These are phyloP conservation scores for Cladosporium sp. DNA, from an alignment of 2,329 filamentous ascomycete species.

Conservation along the genomic window DNA sequence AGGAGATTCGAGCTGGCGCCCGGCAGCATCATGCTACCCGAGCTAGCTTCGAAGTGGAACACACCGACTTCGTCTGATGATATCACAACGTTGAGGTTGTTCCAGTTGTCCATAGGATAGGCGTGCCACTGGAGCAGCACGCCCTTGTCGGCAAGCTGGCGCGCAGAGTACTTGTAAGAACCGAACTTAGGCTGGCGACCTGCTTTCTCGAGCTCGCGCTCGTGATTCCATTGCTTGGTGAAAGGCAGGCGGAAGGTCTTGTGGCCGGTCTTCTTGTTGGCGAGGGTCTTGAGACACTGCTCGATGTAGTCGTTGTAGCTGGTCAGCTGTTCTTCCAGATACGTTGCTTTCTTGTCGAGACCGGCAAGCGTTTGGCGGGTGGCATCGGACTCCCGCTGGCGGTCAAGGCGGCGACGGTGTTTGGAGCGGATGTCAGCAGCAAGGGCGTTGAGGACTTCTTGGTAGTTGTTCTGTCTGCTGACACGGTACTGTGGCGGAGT, in stretches of 20 bases:
- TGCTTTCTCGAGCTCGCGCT: slow-evolving; percentile 86
- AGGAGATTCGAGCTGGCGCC: slow-evolving; percentile 85
- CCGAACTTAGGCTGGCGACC: slow-evolving; percentile 96
- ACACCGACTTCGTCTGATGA: slow-evolving; percentile 90
- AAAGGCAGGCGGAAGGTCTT: slow-evolving; percentile 84
- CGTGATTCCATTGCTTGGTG: slow-evolving; percentile 98
- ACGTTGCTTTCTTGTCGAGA: slow-evolving; percentile 80
- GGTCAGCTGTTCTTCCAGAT: slow-evolving; percentile 92
- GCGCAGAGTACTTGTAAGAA: slow-evolving; percentile 93
- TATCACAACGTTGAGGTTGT: slow-evolving; percentile 90
- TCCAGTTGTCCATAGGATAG: slow-evolving; percentile 77
- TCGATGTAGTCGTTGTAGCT: slow-evolving; percentile 99
- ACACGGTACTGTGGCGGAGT: slow-evolving; percentile 61
- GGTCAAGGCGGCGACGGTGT: slow-evolving; percentile 85
- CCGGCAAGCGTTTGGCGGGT: slow-evolving; percentile 71
- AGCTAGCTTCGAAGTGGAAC: slow-evolving; percentile 86
- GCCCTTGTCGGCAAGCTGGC: slow-evolving; percentile 85
- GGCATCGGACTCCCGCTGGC: slow-evolving; percentile 84
- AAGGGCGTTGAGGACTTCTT: slow-evolving; percentile 96
- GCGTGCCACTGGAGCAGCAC: slow-evolving; percentile 90
- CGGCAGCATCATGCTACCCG: slow-evolving; percentile 91
- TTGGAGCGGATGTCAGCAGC: slow-evolving; percentile 96
- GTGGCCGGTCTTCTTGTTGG: slow-evolving; percentile 80
- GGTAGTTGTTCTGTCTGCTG: slow-evolving; percentile 82
- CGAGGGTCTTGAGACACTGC: slow-evolving; percentile 93